Evolutionary conservation across 108 stramenopile species (phyloP).

Genomic region (Nitzschia sp.): DNA sequence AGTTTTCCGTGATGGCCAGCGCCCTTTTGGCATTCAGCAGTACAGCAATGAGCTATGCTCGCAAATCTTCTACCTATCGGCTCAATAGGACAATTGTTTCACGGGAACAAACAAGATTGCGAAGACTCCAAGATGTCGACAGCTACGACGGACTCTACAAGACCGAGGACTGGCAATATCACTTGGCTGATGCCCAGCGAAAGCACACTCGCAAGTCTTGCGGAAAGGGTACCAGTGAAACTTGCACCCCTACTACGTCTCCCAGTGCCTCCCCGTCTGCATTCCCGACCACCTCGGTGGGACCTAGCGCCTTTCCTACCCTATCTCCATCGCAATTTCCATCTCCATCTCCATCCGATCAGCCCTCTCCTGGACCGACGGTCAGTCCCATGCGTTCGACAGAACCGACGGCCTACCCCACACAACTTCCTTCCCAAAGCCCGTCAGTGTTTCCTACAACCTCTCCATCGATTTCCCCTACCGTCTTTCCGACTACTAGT

Average conservation of each 20-base stretch:
- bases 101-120: too few relatives aligned
- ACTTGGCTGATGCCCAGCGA: neutral
- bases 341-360: neutral
- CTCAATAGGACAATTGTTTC: too few relatives aligned
- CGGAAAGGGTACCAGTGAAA: neutral
- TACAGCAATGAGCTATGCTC: too few relatives aligned
- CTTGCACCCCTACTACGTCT: neutral
- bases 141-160: neutral
- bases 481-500: conserved; percentile 41
- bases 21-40: too few relatives aligned
- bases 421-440: neutral
- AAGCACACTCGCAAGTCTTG: neutral
- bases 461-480: conserved; percentile 29
- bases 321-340: neutral
- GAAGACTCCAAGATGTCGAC: neutral
- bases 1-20: too few relatives aligned
- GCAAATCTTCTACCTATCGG: too few relatives aligned
- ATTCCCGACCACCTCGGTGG: neutral
- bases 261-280: neutral
- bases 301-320: neutral
- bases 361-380: conserved; percentile 10
- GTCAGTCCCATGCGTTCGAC: neutral
- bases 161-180: neutral
- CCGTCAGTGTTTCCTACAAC: conserved; percentile 5
- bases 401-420: conserved; percentile 6